A percentile compares a stretch with the other conserved stretches of the same genome.
Conservation (phyloP, 2,329 filamentous ascomycete species). For the Aspergillus fischeri region DNA sequence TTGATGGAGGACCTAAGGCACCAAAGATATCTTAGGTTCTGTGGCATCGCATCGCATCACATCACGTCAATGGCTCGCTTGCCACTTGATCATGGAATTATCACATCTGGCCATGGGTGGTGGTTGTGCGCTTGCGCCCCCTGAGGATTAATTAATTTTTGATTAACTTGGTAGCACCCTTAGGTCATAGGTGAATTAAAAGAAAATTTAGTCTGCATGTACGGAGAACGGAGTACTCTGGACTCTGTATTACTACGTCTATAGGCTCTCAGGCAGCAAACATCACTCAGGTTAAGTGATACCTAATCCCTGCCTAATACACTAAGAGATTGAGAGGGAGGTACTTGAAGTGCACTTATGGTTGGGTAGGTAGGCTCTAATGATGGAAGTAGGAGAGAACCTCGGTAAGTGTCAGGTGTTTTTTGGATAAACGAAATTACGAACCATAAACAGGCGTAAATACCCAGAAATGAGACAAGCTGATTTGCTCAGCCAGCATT, state of each 20-base stretch:
- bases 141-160: neutral
- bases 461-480: neutral
- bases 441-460: neutral
- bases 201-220: neutral
- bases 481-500: constrained; percentile 6
- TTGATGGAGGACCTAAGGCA: neutral
- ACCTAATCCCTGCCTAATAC: too few species aligned
- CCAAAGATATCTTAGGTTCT: too few species aligned
- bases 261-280: too few species aligned
- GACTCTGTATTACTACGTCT: neutral
- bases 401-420: neutral
- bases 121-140: neutral
- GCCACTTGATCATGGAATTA: neutral
- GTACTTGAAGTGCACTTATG: too few species aligned
- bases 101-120: neutral
- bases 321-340: too few species aligned
- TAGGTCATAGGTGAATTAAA: neutral
- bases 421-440: neutral
- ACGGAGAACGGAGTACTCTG: too few species aligned
- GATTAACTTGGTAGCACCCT: neutral
- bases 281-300: too few species aligned
- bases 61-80: neutral
- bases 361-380: too few species aligned
- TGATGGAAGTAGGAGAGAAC: too few species aligned
- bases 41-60: too few species aligned